Evolutionary conservation across 345 rosid genomes (phyloP).

Genomic region (Raphanus raphanistrum): DNA sequence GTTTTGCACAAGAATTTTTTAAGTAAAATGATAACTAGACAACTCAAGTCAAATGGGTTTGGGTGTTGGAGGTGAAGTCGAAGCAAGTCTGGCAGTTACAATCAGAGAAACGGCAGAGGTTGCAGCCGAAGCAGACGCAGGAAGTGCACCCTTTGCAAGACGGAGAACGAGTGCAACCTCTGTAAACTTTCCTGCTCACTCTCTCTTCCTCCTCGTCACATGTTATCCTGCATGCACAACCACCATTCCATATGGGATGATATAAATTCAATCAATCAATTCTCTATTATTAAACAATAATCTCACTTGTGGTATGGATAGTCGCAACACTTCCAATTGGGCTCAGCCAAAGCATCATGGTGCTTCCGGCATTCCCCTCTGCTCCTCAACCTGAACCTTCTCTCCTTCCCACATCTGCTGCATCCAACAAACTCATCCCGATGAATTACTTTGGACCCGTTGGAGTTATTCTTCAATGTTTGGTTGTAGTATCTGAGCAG

Average conservation of each 20-base stretch:
- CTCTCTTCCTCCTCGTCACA: slow-evolving; percentile 75
- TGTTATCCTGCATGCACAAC: slow-evolving; percentile 53
- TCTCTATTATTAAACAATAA: background rate
- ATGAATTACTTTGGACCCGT: slow-evolving; percentile 41
- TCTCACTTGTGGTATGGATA: slow-evolving; percentile 71
- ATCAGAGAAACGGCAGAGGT: slow-evolving; percentile 78
- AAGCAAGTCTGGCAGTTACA: slow-evolving; percentile 96
- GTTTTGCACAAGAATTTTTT: background rate
- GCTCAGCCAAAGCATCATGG: slow-evolving; percentile 80
- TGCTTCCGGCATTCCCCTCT: slow-evolving; percentile 78
- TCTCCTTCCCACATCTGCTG: slow-evolving; percentile 72
- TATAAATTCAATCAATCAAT: background rate
- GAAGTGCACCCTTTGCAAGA: slow-evolving; percentile 97
- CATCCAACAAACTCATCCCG: slow-evolving; percentile 86
- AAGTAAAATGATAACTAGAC: background rate
- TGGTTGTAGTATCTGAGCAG: slow-evolving; percentile 86
- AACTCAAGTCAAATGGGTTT: slow-evolving; percentile 20
- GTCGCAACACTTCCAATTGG: slow-evolving; percentile 81
- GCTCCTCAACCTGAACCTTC: slow-evolving; percentile 77
- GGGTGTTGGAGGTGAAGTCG: slow-evolving; percentile 60
- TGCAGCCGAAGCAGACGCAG: slow-evolving; percentile 95
- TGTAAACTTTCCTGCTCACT: slow-evolving; percentile 79
- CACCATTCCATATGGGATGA: slow-evolving; percentile 3
- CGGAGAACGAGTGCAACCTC: slow-evolving; percentile 79
- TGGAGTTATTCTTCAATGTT: slow-evolving; percentile 37